A percentile compares a stretch with the other conserved stretches of the same genome.
Conservation (phyloP, 2,329 filamentous ascomycete species). For the Fusarium humuli region DNA sequence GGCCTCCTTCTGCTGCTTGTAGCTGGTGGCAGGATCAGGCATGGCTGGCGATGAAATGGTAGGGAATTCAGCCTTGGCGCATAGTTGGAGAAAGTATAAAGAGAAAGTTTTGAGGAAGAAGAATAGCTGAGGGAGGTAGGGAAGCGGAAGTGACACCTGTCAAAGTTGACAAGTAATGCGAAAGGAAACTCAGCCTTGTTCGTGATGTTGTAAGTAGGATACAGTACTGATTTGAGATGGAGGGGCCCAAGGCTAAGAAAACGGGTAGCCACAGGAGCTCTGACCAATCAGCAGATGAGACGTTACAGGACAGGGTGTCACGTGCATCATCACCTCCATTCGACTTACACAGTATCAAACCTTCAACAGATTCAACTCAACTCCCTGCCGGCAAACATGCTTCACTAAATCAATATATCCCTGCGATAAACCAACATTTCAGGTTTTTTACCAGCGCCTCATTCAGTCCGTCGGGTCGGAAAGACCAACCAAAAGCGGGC, state of each 20-base stretch:
- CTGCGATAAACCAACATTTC: constrained; percentile 2
- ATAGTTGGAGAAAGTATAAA: constrained; percentile 19
- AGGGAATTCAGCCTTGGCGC: constrained; percentile 11
- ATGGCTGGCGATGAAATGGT: constrained; percentile 45
- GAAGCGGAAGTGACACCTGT: constrained; percentile 43
- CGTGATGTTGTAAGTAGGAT: constrained; percentile 27
- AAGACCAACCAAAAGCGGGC: constrained; percentile 23
- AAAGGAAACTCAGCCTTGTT: constrained; percentile 41
- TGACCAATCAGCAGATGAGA: constrained; percentile 35
- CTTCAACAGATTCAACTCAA: constrained; percentile 22
- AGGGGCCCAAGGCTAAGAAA: constrained; percentile 21
- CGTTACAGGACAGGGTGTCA: constrained; percentile 24
- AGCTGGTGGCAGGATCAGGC: constrained; percentile 66
- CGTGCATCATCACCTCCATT: constrained; percentile 23
- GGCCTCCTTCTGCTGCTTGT: constrained; percentile 93
- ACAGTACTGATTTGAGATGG: neutral
- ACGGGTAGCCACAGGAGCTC: neutral
- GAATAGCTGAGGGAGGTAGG: constrained; percentile 1
- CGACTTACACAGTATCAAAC: constrained; percentile 12
- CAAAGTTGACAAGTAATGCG: constrained; percentile 31
- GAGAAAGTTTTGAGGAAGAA: constrained; percentile 6
- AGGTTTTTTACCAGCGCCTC: constrained; percentile 13
- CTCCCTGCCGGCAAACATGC: constrained; percentile 1
- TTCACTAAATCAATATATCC: neutral
- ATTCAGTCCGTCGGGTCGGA: constrained; percentile 17